These are phyloP conservation scores for Abrus precatorius DNA, from an alignment of 306 rosid genomes.

Conservation along the genomic window DNA sequence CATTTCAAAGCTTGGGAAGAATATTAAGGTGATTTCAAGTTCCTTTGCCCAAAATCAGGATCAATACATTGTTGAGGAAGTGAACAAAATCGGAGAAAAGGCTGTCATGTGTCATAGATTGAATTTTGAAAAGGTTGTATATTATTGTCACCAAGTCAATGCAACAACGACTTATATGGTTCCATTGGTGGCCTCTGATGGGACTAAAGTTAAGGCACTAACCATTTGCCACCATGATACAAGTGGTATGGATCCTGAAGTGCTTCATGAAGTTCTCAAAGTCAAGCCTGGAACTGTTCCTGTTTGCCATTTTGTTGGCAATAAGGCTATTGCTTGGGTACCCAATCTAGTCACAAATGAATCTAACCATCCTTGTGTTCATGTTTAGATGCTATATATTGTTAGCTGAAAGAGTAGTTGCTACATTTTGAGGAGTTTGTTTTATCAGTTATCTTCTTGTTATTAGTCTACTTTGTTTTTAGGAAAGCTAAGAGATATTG, in stretches of 20 bases:
- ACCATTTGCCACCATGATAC: conserved; percentile 46
- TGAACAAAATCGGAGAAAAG: conserved; percentile 30
- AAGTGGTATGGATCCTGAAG: conserved; percentile 32
- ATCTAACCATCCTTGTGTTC: neutral
- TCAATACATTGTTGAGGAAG: conserved; percentile 6
- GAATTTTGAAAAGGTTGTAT: conserved; percentile 19
- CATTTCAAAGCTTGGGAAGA: conserved; percentile 34
- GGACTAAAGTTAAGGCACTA: conserved; percentile 29
- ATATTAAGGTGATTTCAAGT: conserved; percentile 31
- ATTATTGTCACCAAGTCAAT: conserved; percentile 31
- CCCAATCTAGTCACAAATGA: neutral
- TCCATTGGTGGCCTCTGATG: conserved; percentile 29
- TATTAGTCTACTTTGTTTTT: no score
- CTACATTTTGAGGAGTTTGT: no score
- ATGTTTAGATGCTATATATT: neutral
- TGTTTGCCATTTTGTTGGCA: conserved; percentile 31
- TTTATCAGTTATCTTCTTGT: no score
- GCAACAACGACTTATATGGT: conserved; percentile 32
- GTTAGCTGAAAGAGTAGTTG: no score
- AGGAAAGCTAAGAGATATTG: no score
- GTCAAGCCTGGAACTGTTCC: conserved; percentile 20
- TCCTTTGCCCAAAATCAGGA: conserved; percentile 1
- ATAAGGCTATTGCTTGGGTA: conserved; percentile 26
- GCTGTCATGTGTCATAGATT: conserved; percentile 34
- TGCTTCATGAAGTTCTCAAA: conserved; percentile 23